phyloP scores from a whole-genome alignment of 345 rosid species.

The Anastatica hierochuntica region DNA sequence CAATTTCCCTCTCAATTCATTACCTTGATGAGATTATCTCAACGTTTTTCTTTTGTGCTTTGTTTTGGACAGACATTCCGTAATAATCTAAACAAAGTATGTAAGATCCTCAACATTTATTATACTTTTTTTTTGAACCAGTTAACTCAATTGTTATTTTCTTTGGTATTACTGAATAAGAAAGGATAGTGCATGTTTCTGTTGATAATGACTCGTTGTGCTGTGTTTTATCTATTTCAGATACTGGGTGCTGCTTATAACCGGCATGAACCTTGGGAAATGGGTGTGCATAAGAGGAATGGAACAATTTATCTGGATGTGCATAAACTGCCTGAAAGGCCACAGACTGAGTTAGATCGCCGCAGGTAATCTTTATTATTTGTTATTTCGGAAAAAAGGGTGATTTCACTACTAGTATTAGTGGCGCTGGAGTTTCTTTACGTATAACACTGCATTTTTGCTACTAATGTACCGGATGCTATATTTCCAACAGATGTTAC shows the following conservation, averaged over 20 bases:
- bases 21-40: slow-evolving; percentile 17
- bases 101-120: slow-evolving; percentile 10
- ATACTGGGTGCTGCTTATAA: slow-evolving; percentile 83
- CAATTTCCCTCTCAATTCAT: not conserved
- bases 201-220: not conserved
- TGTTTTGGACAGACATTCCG: slow-evolving; percentile 59
- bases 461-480: not conserved
- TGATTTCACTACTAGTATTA: not conserved
- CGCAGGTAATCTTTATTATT: slow-evolving; percentile 44
- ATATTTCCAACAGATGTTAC: slow-evolving; percentile 52
- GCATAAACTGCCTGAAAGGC: slow-evolving; percentile 88
- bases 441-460: not conserved
- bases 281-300: slow-evolving; percentile 98
- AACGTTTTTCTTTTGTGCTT: slow-evolving; percentile 7
- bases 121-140: not conserved
- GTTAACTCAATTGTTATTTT: not conserved
- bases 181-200: not conserved
- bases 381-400: not conserved
- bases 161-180: not conserved
- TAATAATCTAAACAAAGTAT: slow-evolving; percentile 91
- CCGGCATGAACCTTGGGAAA: slow-evolving; percentile 89
- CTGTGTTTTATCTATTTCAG: slow-evolving; percentile 30
- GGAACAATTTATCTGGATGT: slow-evolving; percentile 89
- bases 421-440: too few species aligned
- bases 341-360: slow-evolving; percentile 72